Evolutionary conservation across 805 yeast species (phyloP).

Genomic region (Spathaspora sp.): DNA sequence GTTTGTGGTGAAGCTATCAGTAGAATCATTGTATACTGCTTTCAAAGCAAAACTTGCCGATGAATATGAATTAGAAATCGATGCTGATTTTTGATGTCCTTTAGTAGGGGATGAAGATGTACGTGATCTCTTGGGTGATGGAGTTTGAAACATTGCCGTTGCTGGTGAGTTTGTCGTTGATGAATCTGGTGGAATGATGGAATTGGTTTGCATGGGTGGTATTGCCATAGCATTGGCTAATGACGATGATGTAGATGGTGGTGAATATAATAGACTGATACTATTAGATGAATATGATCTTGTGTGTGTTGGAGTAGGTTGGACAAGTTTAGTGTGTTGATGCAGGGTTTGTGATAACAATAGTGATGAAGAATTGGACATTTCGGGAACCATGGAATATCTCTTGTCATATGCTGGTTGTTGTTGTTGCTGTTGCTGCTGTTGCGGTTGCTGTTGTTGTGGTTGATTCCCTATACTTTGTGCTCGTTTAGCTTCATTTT

Average conservation of each 20-base stretch:
- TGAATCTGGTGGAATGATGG: conserved; percentile 2
- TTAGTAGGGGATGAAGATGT: conserved; percentile 18
- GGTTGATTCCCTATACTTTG: conserved; percentile 3
- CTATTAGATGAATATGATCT: conserved; percentile 34
- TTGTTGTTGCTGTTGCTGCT: neutral
- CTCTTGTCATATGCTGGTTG: conserved; percentile 30
- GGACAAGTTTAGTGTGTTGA: conserved; percentile 5
- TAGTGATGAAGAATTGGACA: conserved; percentile 33
- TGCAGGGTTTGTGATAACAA: conserved; percentile 23
- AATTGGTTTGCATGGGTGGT: conserved; percentile 22
- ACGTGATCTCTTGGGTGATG: conserved; percentile 11
- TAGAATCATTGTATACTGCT: conserved; percentile 63
- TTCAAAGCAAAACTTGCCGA: conserved; percentile 68
- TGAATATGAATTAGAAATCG: conserved; percentile 34
- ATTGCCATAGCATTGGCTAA: conserved; percentile 47
- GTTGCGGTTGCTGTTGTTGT: neutral
- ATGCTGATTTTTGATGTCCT: conserved; percentile 27
- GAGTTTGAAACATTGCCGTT: conserved; percentile 2
- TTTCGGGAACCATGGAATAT: conserved; percentile 42
- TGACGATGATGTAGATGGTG: conserved; percentile 67
- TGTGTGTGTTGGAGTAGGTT: conserved; percentile 14
- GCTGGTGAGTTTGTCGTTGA: neutral
- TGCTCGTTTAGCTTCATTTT: conserved; percentile 17
- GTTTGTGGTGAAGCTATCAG: conserved; percentile 9
- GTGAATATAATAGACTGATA: conserved; percentile 41